phyloP scores from a whole-genome alignment of 2,329 filamentous ascomycete species.

The Talaromyces amestolkiae region DNA sequence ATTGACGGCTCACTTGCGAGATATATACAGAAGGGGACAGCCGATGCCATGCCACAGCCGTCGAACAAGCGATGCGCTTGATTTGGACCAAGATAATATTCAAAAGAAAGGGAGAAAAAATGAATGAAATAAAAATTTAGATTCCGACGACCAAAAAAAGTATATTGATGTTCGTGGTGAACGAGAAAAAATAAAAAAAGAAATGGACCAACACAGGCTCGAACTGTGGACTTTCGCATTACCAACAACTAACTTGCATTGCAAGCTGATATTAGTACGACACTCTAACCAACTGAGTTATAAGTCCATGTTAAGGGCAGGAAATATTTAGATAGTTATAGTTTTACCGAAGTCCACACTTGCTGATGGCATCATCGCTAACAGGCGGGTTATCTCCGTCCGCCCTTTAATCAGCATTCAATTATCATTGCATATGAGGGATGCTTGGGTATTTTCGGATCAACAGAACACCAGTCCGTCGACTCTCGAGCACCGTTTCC shows the following conservation, averaged over 20 bases:
- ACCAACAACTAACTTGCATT: background rate
- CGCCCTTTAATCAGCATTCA: background rate
- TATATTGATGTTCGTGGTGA: too few species aligned
- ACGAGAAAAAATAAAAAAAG: background rate
- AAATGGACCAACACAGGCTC: slow-evolving; percentile 10
- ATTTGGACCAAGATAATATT: too few species aligned
- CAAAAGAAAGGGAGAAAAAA: too few species aligned
- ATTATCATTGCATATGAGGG: background rate
- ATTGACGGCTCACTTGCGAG: too few species aligned
- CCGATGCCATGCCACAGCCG: too few species aligned
- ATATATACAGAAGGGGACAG: too few species aligned
- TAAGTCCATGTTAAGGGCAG: background rate
- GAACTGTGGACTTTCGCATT: slow-evolving; percentile 9
- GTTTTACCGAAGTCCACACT: background rate
- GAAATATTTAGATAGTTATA: background rate
- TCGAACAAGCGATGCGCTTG: too few species aligned
- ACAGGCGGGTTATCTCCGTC: background rate
- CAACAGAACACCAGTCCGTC: background rate
- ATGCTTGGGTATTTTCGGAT: background rate
- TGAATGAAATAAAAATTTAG: too few species aligned
- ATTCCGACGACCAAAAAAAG: too few species aligned
- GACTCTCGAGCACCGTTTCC: background rate
- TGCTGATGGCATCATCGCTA: background rate
- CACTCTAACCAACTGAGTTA: slow-evolving; percentile 12
- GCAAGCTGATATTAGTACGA: slow-evolving; percentile 6